A percentile compares a stretch with the other conserved stretches of the same genome.
Conservation (phyloP, 768 basidiomycete species). For the Tricholoma hemisulphureum region DNA sequence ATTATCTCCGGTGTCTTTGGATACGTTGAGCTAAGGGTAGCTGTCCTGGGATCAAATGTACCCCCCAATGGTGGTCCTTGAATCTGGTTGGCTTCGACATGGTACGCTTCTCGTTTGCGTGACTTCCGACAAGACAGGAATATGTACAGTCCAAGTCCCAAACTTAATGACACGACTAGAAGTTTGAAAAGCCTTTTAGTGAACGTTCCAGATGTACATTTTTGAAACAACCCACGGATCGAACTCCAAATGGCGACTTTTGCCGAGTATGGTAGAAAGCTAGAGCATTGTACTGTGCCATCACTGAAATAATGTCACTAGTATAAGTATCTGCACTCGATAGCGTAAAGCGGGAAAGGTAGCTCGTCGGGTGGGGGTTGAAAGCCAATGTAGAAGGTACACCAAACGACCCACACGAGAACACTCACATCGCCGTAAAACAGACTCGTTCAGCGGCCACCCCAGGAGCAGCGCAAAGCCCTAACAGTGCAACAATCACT, state of each 20-base stretch:
- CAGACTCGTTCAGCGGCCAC: constrained; percentile 21
- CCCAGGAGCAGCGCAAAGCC: constrained; percentile 14
- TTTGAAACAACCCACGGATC: constrained; percentile 11
- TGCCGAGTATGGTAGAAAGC: constrained; percentile 13
- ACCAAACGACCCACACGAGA: background rate
- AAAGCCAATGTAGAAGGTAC: too few species aligned
- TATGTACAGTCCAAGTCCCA: constrained; percentile 13
- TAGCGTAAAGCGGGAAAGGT: background rate
- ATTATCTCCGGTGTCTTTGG: background rate
- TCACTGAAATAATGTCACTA: constrained; percentile 6
- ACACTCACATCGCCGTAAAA: constrained; percentile 16
- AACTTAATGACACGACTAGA: constrained; percentile 9
- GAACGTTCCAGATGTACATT: background rate
- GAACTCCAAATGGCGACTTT: constrained; percentile 17
- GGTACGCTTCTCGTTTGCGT: constrained; percentile 12
- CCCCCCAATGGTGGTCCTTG: constrained; percentile 18
- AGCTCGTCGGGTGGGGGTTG: background rate
- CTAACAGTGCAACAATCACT: constrained; percentile 11
- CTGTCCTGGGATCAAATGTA: constrained; percentile 16
- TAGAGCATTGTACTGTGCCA: constrained; percentile 16
- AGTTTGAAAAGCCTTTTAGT: background rate
- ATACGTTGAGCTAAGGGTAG: background rate
- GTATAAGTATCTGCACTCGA: background rate
- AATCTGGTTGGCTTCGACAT: constrained; percentile 20
- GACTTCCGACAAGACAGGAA: constrained; percentile 10